These are phyloP conservation scores for Wickerhamiella spandovensis DNA, from an alignment of 805 yeast species.

Conservation along the genomic window DNA sequence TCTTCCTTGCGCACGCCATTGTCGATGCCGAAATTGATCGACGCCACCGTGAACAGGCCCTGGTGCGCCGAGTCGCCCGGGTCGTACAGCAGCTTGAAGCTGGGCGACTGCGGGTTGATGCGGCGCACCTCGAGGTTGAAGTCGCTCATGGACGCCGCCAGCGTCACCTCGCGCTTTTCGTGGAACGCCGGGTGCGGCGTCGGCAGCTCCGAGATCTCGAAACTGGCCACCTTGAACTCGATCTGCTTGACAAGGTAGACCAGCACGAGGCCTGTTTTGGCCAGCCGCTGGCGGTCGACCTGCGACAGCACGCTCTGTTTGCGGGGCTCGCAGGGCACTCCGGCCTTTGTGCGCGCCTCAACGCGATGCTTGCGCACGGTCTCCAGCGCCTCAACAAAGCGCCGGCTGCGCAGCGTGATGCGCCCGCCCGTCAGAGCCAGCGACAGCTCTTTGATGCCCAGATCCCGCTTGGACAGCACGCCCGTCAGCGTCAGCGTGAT, in stretches of 20 bases:
- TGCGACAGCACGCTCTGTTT: constrained; percentile 3
- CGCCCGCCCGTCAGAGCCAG: constrained; percentile 21
- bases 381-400: constrained; percentile 11
- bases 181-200: constrained; percentile 4
- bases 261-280: constrained; percentile 19
- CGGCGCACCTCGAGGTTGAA: constrained; percentile 26
- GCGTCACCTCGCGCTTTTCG: constrained; percentile 6
- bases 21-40: constrained; percentile 25
- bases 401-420: constrained; percentile 16
- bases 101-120: constrained; percentile 28
- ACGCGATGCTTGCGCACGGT: constrained; percentile 3
- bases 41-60: constrained; percentile 24
- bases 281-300: constrained; percentile 12
- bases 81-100: constrained; percentile 26
- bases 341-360: not conserved
- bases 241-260: constrained; percentile 26
- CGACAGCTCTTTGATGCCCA: constrained; percentile 23
- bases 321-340: not conserved
- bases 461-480: constrained; percentile 20
- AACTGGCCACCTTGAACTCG: constrained; percentile 23
- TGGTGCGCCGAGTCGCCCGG: constrained; percentile 29
- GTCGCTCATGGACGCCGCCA: constrained; percentile 24
- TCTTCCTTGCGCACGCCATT: constrained; percentile 24
- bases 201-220: constrained; percentile 23
- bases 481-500: constrained; percentile 21